Conservation (phyloP, 2,329 filamentous ascomycete genomes). For the Paecilomyces dactylethromorphus region DNA sequence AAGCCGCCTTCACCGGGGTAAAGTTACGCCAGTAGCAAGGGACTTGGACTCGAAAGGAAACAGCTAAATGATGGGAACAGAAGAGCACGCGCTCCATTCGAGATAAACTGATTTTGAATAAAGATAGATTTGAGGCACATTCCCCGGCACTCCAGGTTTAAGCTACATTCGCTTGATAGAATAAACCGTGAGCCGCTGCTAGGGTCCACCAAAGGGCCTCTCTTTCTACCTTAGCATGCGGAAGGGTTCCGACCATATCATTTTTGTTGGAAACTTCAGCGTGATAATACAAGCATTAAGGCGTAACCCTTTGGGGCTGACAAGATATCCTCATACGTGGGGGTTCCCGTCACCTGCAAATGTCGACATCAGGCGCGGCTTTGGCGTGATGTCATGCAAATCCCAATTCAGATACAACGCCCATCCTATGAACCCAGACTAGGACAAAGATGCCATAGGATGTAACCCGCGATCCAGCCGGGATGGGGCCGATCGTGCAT, state of each 20-base stretch:
- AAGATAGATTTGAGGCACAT: neutral
- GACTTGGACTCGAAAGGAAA: neutral
- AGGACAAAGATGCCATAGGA: neutral
- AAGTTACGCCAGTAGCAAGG: neutral
- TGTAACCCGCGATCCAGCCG: neutral
- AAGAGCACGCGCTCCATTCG: neutral
- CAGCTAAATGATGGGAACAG: neutral
- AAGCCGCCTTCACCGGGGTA: neutral
- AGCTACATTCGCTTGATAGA: neutral
- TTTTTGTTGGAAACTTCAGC: neutral
- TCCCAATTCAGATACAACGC: neutral
- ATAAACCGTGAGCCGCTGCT: neutral
- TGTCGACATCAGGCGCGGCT: neutral
- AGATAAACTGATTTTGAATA: neutral
- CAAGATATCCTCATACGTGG: neutral
- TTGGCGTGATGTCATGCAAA: neutral
- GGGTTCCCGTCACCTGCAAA: neutral
- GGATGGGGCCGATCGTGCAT: neutral
- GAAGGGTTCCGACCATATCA: neutral
- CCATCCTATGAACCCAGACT: neutral
- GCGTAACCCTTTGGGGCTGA: neutral
- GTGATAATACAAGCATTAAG: neutral
- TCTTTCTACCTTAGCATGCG: neutral
- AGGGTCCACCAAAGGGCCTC: neutral
- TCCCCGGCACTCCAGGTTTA: neutral